Conservation (phyloP, 2,329 filamentous ascomycete genomes). For the Aspergillus brasiliensis region DNA sequence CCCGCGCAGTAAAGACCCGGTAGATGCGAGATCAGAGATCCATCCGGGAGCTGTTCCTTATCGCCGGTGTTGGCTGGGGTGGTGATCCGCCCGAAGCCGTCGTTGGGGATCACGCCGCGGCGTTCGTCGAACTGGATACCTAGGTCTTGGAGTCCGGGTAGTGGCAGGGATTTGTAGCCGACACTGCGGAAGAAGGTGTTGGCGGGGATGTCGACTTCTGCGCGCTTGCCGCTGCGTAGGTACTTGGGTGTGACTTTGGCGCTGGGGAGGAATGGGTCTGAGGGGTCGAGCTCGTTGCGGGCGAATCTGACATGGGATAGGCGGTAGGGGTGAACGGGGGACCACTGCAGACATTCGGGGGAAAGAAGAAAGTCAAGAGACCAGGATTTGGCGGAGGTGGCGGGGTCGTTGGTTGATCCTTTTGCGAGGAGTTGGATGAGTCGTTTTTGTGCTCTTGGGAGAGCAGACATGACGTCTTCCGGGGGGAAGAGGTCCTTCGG, state of each 20-base stretch:
- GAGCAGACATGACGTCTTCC: constrained; percentile 60
- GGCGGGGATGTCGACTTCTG: constrained; percentile 58
- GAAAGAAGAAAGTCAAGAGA: constrained; percentile 83
- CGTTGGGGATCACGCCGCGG: constrained; percentile 79
- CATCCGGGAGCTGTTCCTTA: constrained; percentile 30
- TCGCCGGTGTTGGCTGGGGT: constrained; percentile 32
- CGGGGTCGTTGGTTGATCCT: constrained; percentile 60
- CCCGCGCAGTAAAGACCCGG: constrained; percentile 88
- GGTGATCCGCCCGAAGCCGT: constrained; percentile 73
- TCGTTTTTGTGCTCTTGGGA: constrained; percentile 74
- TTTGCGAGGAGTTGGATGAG: constrained; percentile 80
- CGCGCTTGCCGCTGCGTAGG: constrained; percentile 52
- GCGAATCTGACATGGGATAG: constrained; percentile 70
- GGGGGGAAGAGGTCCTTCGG: constrained; percentile 66
- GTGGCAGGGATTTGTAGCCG: constrained; percentile 80
- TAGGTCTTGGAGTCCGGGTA: constrained; percentile 72
- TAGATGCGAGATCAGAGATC: constrained; percentile 52
- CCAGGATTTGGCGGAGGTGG: constrained; percentile 68
- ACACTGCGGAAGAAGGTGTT: constrained; percentile 88
- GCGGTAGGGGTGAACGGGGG: constrained; percentile 45
- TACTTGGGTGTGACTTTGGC: constrained; percentile 51
- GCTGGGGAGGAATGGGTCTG: constrained; percentile 55
- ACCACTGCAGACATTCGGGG: constrained; percentile 67
- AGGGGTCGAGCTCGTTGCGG: constrained; percentile 53
- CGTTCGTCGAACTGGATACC: constrained; percentile 76